Evolutionary conservation across 495 filamentous ascomycete genomes (phyloP), one percentile per base, ranked within the genome.

Genomic region (Cudoniella acicularis): DNA sequence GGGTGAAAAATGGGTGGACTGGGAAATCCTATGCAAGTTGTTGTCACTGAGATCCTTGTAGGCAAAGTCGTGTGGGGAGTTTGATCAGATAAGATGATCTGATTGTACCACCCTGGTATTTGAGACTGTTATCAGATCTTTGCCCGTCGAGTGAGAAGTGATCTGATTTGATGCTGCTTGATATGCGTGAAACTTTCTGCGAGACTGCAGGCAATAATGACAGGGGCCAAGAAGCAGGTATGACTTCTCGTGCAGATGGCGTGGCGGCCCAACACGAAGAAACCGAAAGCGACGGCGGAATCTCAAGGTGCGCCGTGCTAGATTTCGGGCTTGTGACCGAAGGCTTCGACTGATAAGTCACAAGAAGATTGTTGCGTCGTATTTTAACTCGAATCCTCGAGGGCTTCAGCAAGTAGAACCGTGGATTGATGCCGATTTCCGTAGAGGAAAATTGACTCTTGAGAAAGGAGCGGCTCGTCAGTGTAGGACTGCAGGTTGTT

Each of bases 61-160:
- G 18, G n/a, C 6, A 54, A 36, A 26, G 22, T 18, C 30, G 4
- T 56, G 21, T 18, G 18, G 30, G 20, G 52, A n/a, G 40, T 3
- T 3, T 3, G 52, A 46, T 30, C 16, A 24, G 45, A 57, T 23
- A 23, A 49, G 54, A 23, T 49, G 55, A 57, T 57, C 55, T 49
- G 55, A 57, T 57, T 57, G 22, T 21, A 50, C 43, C 43, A 9
- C 36, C 13, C 43, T 9, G 6, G 43, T 16, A 16, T 46, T 21
- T n/a, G 11, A 21, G 43, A n/a, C 43, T 8, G 43, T 46, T 46
- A 46, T 46, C 43, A 46, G 43, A 46, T 46, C 30, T 36, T 36
- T 36, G 30, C 30, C 4, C 4, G 30, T 13, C 30, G 4, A 6
- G 30, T 13, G 30, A 13, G 30, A 36, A 6, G 6, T 6, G 30